A percentile compares a stretch with the other conserved stretches of the same genome.
Conservation (phyloP, 2,329 filamentous ascomycete species). For the Cercospora sesami region DNA sequence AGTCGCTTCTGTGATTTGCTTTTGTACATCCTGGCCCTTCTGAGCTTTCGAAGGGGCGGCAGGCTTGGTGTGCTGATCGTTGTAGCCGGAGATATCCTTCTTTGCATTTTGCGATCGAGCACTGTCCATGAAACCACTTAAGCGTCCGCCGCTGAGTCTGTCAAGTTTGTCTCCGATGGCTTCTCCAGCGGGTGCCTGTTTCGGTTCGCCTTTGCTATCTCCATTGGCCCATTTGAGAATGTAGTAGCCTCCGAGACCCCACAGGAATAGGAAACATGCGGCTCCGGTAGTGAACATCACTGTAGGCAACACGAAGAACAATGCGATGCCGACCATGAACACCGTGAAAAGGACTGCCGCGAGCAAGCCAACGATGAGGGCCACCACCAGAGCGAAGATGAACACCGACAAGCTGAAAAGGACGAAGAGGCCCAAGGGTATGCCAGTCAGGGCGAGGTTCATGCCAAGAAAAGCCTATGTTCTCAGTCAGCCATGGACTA, state of each 20-base stretch:
- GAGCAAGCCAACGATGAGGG: constrained; percentile 55
- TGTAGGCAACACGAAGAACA: constrained; percentile 67
- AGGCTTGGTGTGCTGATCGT: constrained; percentile 25
- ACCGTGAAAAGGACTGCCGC: constrained; percentile 61
- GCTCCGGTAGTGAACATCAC: constrained; percentile 65
- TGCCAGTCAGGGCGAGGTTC: constrained; percentile 64
- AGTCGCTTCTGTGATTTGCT: constrained; percentile 26
- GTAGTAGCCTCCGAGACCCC: constrained; percentile 63
- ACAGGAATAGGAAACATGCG: constrained; percentile 66
- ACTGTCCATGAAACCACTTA: constrained; percentile 40
- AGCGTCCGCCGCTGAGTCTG: constrained; percentile 42
- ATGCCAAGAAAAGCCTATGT: constrained; percentile 65
- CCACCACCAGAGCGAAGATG: constrained; percentile 62
- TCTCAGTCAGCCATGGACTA: constrained; percentile 17
- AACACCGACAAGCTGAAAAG: constrained; percentile 64
- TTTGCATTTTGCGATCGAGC: constrained; percentile 28
- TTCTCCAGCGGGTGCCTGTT: constrained; percentile 32
- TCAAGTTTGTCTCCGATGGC: constrained; percentile 47
- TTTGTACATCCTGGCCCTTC: constrained; percentile 17
- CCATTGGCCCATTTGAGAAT: constrained; percentile 45
- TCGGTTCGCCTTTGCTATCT: constrained; percentile 15
- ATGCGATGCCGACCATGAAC: constrained; percentile 66
- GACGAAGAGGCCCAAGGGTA: constrained; percentile 69
- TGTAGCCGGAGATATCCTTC: constrained; percentile 26
- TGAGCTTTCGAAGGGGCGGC: constrained; percentile 17